phyloP scores from a whole-genome alignment of 805 yeast genomes.

The Wickerhamomyces mucosus region DNA sequence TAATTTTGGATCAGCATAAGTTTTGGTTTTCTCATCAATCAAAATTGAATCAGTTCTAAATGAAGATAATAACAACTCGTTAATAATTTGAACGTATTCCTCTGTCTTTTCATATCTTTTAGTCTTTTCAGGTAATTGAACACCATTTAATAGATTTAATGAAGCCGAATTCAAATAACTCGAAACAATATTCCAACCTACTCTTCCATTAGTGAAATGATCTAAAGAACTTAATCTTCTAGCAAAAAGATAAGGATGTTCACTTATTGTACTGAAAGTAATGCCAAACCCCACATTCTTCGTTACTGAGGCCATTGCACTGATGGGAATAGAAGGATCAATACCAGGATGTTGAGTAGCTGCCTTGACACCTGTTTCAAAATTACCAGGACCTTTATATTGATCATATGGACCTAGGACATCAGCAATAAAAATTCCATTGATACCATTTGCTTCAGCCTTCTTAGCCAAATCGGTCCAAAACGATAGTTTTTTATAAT shows the following conservation, averaged over 20 bases:
- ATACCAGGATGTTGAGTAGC: constrained; percentile 28
- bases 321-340: constrained; percentile 29
- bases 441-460: constrained; percentile 28
- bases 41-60: constrained; percentile 27
- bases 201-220: constrained; percentile 31
- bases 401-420: constrained; percentile 31
- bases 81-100: constrained; percentile 28
- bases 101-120: constrained; percentile 29
- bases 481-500: constrained; percentile 22
- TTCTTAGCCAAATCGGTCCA: constrained; percentile 30
- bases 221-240: constrained; percentile 31
- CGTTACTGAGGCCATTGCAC: constrained; percentile 35
- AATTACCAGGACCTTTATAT: constrained; percentile 22
- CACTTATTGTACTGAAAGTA: constrained; percentile 31
- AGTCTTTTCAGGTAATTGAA: constrained; percentile 25
- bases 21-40: constrained; percentile 13
- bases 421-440: constrained; percentile 31
- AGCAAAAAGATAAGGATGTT: constrained; percentile 30
- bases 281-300: constrained; percentile 28
- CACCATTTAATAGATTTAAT: constrained; percentile 25
- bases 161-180: constrained; percentile 31
- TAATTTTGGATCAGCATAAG: constrained; percentile 24
- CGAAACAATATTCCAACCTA: constrained; percentile 36
- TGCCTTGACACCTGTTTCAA: constrained; percentile 7
- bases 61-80: constrained; percentile 26